These are phyloP conservation scores for Umbilicus rupestris DNA, from an alignment of 164 flowering plant species.

Conservation along the genomic window DNA sequence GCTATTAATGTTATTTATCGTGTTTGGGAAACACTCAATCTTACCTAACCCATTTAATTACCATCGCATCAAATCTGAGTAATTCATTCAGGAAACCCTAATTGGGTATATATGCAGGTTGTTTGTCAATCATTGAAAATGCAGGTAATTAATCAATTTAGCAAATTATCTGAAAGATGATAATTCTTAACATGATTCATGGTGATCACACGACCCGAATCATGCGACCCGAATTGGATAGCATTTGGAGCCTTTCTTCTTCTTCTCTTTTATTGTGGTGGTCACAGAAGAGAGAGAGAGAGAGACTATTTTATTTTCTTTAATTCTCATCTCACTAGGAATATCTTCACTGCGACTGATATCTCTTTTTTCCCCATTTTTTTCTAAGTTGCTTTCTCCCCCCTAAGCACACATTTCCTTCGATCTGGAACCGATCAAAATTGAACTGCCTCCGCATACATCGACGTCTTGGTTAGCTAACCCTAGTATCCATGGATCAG, in stretches of 20 bases:
- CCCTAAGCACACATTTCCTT: neutral
- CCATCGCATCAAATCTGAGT: no score
- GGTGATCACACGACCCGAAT: no score
- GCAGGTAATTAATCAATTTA: no score
- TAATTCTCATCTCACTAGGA: neutral
- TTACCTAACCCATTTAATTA: no score
- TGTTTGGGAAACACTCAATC: no score
- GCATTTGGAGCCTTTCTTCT: neutral
- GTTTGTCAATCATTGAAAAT: no score
- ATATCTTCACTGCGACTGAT: neutral
- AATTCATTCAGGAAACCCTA: no score
- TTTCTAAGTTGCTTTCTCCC: neutral
- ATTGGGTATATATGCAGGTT: no score
- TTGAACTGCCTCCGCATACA: neutral
- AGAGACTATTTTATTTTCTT: neutral
- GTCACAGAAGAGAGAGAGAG: neutral
- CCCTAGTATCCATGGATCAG: conserved; percentile 2
- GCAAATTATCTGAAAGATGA: no score
- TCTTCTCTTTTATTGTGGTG: conserved; percentile 1
- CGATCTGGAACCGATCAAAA: neutral
- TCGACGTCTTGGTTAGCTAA: neutral
- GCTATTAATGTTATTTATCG: no score
- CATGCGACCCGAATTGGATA: neutral
- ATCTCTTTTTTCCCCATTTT: neutral
- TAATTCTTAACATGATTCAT: no score